These are phyloP conservation scores for Aspergillus cejpii DNA, from an alignment of 2,329 filamentous ascomycete species.

Conservation along the genomic window DNA sequence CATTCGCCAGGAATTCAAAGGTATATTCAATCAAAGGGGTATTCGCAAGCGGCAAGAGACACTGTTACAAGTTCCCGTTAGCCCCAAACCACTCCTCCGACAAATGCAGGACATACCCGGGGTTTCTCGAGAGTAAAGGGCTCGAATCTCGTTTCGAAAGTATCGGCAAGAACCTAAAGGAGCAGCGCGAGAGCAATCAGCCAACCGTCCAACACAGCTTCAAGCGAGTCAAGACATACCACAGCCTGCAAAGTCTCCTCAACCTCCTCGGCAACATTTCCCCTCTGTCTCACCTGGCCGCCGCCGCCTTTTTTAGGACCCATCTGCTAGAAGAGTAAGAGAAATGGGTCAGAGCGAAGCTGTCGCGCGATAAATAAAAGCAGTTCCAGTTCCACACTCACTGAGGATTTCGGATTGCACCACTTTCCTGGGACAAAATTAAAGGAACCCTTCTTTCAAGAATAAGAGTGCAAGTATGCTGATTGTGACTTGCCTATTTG, in stretches of 20 bases:
- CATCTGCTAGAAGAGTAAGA: constrained; percentile 22
- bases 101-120: constrained; percentile 54
- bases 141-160: constrained; percentile 84
- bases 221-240: constrained; percentile 36
- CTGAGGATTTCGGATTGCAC: background rate
- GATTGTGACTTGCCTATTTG: too few relatives aligned
- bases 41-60: constrained; percentile 86
- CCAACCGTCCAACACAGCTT: background rate
- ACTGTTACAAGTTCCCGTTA: constrained; percentile 49
- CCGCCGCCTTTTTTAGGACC: constrained; percentile 32
- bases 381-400: too few relatives aligned
- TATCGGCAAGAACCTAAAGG: constrained; percentile 78
- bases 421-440: too few relatives aligned
- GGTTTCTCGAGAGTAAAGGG: constrained; percentile 86
- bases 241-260: constrained; percentile 60
- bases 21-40: constrained; percentile 96
- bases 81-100: constrained; percentile 3
- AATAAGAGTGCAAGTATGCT: too few relatives aligned
- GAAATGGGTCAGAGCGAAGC: background rate
- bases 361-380: too few relatives aligned
- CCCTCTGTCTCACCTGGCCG: constrained; percentile 24
- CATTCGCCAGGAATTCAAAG: constrained; percentile 89
- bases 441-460: too few relatives aligned
- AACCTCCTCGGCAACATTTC: constrained; percentile 49
- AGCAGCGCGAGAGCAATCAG: constrained; percentile 3